Conservation (phyloP, 2,329 filamentous ascomycete species). For the Peltaster fructicola region DNA sequence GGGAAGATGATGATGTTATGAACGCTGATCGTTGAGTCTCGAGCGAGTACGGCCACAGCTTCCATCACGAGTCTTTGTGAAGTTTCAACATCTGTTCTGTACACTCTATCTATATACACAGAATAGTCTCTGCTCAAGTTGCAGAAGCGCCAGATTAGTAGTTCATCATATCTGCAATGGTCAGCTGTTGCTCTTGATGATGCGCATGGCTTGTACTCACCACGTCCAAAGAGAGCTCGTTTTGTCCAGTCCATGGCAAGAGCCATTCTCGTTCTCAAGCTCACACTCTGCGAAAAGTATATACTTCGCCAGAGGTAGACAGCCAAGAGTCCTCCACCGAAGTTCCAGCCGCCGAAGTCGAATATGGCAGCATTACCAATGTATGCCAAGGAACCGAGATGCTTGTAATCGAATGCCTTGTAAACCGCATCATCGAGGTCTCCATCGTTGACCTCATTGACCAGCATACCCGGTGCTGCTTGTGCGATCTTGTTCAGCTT, state of each 20-base stretch:
- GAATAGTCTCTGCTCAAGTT: too few relatives aligned
- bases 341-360: slow-evolving; percentile 62
- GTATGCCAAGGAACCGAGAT: slow-evolving; percentile 83
- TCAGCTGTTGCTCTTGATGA: too few relatives aligned
- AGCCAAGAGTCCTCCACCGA: slow-evolving; percentile 71
- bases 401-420: slow-evolving; percentile 84
- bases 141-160: slow-evolving; percentile 12
- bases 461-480: slow-evolving; percentile 52
- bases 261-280: slow-evolving; percentile 69
- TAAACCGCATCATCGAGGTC: slow-evolving; percentile 86
- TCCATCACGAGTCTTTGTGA: too few relatives aligned
- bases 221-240: slow-evolving; percentile 83
- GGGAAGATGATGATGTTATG: too few relatives aligned
- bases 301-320: slow-evolving; percentile 93
- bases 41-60: too few relatives aligned
- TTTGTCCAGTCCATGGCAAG: slow-evolving; percentile 99
- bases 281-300: slow-evolving; percentile 96
- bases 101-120: too few relatives aligned
- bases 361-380: slow-evolving; percentile 94
- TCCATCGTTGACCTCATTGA: slow-evolving; percentile 72
- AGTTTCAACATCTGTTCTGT: too few relatives aligned
- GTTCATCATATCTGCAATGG: slow-evolving; percentile 18
- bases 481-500: slow-evolving; percentile 88
- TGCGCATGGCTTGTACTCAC: too few relatives aligned
- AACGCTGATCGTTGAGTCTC: too few relatives aligned